A percentile compares a stretch with the other conserved stretches of the same genome.
Conservation (phyloP, 352 stramenopile species). For the Phytophthora tentaculata region DNA sequence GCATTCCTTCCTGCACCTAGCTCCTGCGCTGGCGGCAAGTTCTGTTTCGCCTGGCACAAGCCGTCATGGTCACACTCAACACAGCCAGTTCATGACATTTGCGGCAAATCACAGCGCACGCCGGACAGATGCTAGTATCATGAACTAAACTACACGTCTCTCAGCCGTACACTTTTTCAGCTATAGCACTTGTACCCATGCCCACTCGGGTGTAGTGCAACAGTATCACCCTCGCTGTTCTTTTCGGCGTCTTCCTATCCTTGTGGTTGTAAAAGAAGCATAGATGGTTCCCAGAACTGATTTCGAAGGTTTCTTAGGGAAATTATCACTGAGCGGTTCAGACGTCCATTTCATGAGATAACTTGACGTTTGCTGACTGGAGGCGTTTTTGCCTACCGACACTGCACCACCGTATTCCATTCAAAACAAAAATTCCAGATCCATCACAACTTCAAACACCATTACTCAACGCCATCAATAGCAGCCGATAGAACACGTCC, state of each 20-base stretch:
- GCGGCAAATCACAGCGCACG: constrained; percentile 77
- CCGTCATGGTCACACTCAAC: constrained; percentile 67
- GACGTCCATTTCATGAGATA: constrained; percentile 45
- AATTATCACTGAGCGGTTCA: constrained; percentile 25
- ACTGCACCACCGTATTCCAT: constrained; percentile 38
- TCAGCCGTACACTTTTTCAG: constrained; percentile 79
- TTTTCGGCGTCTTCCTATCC: constrained; percentile 19
- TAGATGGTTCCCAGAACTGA: constrained; percentile 57
- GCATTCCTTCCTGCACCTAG: too few species aligned
- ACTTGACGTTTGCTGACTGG: constrained; percentile 15
- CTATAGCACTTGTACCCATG: constrained; percentile 81
- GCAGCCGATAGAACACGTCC: constrained; percentile 44
- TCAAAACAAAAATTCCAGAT: constrained; percentile 54
- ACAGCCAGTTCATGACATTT: constrained; percentile 82
- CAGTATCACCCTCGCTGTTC: constrained; percentile 25
- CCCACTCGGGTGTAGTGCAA: constrained; percentile 65
- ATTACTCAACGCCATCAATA: constrained; percentile 41
- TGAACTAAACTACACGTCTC: constrained; percentile 84
- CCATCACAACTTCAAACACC: constrained; percentile 59
- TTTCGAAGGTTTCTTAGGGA: constrained; percentile 10
- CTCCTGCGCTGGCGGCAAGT: too few species aligned
- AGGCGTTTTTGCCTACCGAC: constrained; percentile 12
- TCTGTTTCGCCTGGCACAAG: constrained; percentile 33
- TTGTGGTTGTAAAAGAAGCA: constrained; percentile 30
- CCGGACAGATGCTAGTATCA: constrained; percentile 64